Evolutionary conservation across 768 basidiomycete species (phyloP), one percentile per base, ranked within the genome.

Genomic region (Boletus rubroflammeus): DNA sequence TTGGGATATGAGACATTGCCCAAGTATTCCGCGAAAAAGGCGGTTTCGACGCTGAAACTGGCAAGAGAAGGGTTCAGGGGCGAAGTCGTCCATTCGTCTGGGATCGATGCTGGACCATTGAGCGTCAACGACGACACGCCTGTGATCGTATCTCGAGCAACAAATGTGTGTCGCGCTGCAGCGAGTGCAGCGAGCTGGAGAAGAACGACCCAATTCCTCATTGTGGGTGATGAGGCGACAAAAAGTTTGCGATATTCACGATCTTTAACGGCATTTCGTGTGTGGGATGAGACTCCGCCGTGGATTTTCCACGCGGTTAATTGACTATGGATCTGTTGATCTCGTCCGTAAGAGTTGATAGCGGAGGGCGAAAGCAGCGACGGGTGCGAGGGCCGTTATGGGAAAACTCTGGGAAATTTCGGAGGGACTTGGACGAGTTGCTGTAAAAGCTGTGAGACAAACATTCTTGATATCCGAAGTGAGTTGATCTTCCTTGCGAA

Each of bases 21-120:
- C 11, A 79, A 60, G 56, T 75, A 81, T 52, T 75, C 75, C 48
- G 78, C 78, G 52, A 81, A 79, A 57, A 78, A 81, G 1, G 79
- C 79, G 0, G 78, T 81, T 66, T 82, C 80, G 46, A 82, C 76
- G 57, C 79, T 81, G 66, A 81, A 81, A 52, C 79, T 79, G 25
- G 73, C 79, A 25, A 82, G 65, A 10, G 77, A 67, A 1, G 76
- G 78, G 50, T 77, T 64, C 3, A 81, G 65, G 9, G 62, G 55
- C 15, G 75, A 70, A 5, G 80, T 81, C 0, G 78, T 78, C 60
- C 60, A 58, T 53, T 74, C 73, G 5, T 49, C 49, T 6, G 79
- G 79, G 23, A 80, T 72, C 3, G 69, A 67, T 3, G 77, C 59
- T 15, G 76, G 72, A n/a, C 78, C 78, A 40, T 58, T 34, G 5